Evolutionary conservation across 2,329 filamentous ascomycete genomes (phyloP).

Genomic region (Coniella vitis): DNA sequence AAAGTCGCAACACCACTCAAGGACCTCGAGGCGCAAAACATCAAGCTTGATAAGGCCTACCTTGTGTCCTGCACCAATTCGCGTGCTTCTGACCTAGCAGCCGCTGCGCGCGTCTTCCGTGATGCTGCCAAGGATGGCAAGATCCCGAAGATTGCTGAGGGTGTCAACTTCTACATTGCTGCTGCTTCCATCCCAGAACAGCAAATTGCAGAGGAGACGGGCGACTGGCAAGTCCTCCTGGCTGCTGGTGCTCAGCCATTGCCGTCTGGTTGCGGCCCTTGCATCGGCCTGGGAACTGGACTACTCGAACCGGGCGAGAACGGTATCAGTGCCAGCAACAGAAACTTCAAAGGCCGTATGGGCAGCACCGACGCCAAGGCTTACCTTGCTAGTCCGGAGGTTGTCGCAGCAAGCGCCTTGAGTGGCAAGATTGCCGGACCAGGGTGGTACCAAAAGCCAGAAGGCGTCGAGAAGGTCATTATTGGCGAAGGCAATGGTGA

Average conservation of each 20-base stretch:
- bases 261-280: slow-evolving; percentile 69
- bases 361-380: slow-evolving; percentile 72
- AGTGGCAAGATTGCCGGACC: slow-evolving; percentile 64
- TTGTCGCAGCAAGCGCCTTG: slow-evolving; percentile 85
- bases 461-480: slow-evolving; percentile 59
- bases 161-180: slow-evolving; percentile 83
- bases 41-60: slow-evolving; percentile 84
- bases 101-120: slow-evolving; percentile 78
- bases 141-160: slow-evolving; percentile 62
- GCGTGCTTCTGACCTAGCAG: slow-evolving; percentile 70
- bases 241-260: slow-evolving; percentile 66
- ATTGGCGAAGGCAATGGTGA: slow-evolving; percentile 67
- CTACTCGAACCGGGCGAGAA: slow-evolving; percentile 79
- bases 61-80: slow-evolving; percentile 95
- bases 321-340: slow-evolving; percentile 75
- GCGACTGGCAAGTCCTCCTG: slow-evolving; percentile 77
- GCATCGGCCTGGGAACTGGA: slow-evolving; percentile 75
- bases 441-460: slow-evolving; percentile 66
- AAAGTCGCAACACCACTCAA: slow-evolving; percentile 75
- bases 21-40: slow-evolving; percentile 66
- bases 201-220: slow-evolving; percentile 65
- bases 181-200: slow-evolving; percentile 79
- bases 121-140: slow-evolving; percentile 56
- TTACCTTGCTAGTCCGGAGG: slow-evolving; percentile 82
- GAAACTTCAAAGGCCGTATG: slow-evolving; percentile 91